Base-by-base conservation (phyloP, 106 monocot species). In the Dioscorea zingiberensis region DNA sequence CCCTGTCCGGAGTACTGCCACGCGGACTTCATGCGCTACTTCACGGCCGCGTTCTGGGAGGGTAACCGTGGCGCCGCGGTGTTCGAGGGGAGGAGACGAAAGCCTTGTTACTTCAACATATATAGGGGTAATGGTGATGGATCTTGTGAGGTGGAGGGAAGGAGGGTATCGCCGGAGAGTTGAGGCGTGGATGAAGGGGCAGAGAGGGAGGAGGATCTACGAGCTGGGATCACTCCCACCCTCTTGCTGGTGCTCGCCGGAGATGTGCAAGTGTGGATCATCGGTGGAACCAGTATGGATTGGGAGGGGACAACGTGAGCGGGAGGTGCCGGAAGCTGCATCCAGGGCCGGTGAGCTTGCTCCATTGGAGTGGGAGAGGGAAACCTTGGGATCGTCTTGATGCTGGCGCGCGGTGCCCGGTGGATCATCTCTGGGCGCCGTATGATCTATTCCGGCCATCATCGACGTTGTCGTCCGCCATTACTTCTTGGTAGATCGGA, bases 11-110 rank as follows among this genome's bases (percentile, higher is more conserved):
- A 12, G 77, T 90, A 94, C 86, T 90, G 94, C 87, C 90, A 94
- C 82, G 94, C 94, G 56, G 90, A 94, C 75, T 85, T 94, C 87
- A 84, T 86, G 60, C 48, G 71, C 32, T 86, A 86, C 73, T 86
- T 86, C 73, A 86, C 86, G 17, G 66, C 58, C 38, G 59, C 65
- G 2, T 77, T 77, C 38, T 77, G 77, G 77, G 51, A 51, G 51
- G 29, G 14, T 2, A 59, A 66, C 48, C 25, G 28, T 11, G 19
- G 63, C 4, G 11, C 59, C 25, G 25, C 16, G 24, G 58, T 64
- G 0, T 77, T 77, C 59, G 38, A 54, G 0, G 77, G 77, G 13
- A 56, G 75, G 2, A 32, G 15, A 12, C 51, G 19, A 16, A 51
- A 19, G 18, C 68, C 78, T 0, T 78, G 76, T 44, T 69, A 69